A percentile compares a stretch with the other conserved stretches of the same genome.
Conservation (phyloP, 768 basidiomycete genomes). For the Hygrophorus pudorinus region DNA sequence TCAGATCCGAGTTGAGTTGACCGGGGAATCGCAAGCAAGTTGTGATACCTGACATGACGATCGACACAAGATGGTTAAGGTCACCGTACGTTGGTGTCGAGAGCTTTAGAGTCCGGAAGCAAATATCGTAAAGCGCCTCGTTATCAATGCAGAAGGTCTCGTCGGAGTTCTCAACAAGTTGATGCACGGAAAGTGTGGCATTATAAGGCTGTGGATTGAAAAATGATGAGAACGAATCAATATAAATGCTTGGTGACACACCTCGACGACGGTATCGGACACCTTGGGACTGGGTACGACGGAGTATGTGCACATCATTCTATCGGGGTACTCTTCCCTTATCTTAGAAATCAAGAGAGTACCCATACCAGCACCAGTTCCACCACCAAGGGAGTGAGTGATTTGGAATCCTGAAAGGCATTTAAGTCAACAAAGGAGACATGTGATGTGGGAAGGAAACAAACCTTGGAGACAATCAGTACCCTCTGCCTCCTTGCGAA, state of each 20-base stretch:
- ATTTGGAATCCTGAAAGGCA: slow-evolving; percentile 80
- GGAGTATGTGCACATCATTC: slow-evolving; percentile 99
- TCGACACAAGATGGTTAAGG: slow-evolving; percentile 94
- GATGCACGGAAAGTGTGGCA: slow-evolving; percentile 95
- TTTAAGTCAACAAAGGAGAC: not conserved
- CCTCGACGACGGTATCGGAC: slow-evolving; percentile 97
- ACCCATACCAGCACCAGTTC: slow-evolving; percentile 99
- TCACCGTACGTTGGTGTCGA: slow-evolving; percentile 94
- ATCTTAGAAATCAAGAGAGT: slow-evolving; percentile 99
- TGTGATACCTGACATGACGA: slow-evolving; percentile 98
- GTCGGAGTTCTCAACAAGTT: slow-evolving; percentile 98
- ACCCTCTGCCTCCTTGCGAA: slow-evolving; percentile 97
- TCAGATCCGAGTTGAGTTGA: slow-evolving; percentile 96
- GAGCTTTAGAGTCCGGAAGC: slow-evolving; percentile 96
- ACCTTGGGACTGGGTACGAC: slow-evolving; percentile 97
- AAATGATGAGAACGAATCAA: not conserved
- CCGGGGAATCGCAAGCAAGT: slow-evolving; percentile 99
- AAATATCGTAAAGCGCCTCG: slow-evolving; percentile 98
- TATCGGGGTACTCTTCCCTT: slow-evolving; percentile 96
- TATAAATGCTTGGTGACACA: slow-evolving; percentile 17
- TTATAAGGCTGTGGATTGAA: slow-evolving; percentile 72
- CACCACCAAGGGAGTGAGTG: slow-evolving; percentile 97
- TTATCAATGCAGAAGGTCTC: slow-evolving; percentile 99
- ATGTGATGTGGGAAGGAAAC: slow-evolving; percentile 4
- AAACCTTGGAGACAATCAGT: slow-evolving; percentile 95